A percentile compares a stretch with the other conserved stretches of the same genome.
Evolutionary conservation across 2,329 filamentous ascomycete genomes (phyloP).

Genomic region (Magnaporthiopsis rhizophila): DNA sequence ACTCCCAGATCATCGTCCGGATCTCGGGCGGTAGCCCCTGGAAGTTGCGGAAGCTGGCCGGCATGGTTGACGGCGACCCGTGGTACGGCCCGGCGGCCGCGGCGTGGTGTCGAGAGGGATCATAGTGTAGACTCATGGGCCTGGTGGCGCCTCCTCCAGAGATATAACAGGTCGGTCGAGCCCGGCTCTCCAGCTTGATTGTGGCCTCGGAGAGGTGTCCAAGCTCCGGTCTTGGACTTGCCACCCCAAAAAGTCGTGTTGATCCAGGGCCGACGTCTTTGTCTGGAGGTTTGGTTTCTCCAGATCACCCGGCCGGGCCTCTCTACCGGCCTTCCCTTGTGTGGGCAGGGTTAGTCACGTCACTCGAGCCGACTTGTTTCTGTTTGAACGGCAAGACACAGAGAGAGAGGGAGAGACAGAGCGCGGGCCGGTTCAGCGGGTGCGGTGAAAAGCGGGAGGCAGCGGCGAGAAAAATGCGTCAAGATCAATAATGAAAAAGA

Average conservation of each 20-base stretch:
- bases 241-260: background rate
- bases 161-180: conserved; percentile 10
- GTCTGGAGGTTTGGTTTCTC: conserved; percentile 5
- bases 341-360: background rate
- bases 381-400: background rate
- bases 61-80: conserved; percentile 13
- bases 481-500: background rate
- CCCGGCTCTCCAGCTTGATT: conserved; percentile 1
- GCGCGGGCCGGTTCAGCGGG: no score
- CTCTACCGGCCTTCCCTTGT: conserved; percentile 14
- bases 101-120: conserved; percentile 13
- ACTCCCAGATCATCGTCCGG: conserved; percentile 37
- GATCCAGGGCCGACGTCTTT: background rate
- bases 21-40: conserved; percentile 33
- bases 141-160: background rate
- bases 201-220: conserved; percentile 8
- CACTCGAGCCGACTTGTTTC: background rate
- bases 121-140: conserved; percentile 16
- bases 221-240: background rate
- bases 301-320: conserved; percentile 19
- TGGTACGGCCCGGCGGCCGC: conserved; percentile 2
- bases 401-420: background rate
- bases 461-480: background rate
- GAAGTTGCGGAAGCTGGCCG: conserved; percentile 20
- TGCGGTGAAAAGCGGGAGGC: background rate